Evolutionary conservation across 352 stramenopile species (phyloP).

Genomic region (Phytophthora tubulina): DNA sequence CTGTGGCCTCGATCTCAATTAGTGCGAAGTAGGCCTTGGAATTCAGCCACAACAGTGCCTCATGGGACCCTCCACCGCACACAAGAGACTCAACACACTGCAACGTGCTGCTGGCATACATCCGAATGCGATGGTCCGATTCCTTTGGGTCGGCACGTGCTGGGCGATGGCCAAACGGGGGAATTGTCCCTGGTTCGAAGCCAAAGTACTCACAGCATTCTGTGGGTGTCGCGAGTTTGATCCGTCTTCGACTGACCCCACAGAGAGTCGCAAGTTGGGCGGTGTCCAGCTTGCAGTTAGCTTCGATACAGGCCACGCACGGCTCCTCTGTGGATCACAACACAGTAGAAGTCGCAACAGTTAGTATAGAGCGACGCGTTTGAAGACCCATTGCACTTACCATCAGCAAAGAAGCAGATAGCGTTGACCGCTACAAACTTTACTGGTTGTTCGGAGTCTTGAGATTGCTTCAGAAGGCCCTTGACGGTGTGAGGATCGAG

Average conservation of each 20-base stretch:
- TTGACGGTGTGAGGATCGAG: conserved; percentile 48
- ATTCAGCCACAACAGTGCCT: conserved; percentile 54
- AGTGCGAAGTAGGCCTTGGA: conserved; percentile 55
- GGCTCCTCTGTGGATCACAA: conserved; percentile 47
- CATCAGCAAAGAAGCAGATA: conserved; percentile 81
- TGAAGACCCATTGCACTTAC: conserved; percentile 30
- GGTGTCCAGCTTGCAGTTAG: conserved; percentile 68
- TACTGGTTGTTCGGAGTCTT: conserved; percentile 24
- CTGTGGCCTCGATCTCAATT: conserved; percentile 41
- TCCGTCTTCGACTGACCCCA: conserved; percentile 63
- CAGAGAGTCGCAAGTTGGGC: conserved; percentile 58
- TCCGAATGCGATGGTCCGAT: conserved; percentile 23
- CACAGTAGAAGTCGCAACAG: conserved; percentile 2
- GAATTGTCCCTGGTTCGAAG: conserved; percentile 70
- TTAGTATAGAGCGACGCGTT: not conserved
- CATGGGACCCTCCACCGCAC: conserved; percentile 55
- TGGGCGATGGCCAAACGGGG: conserved; percentile 61
- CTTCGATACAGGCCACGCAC: conserved; percentile 67
- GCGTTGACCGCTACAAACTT: conserved; percentile 67
- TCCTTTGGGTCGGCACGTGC: conserved; percentile 3
- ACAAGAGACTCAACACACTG: conserved; percentile 49
- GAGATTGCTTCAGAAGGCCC: conserved; percentile 39
- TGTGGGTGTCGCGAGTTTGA: conserved; percentile 70
- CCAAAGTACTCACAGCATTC: conserved; percentile 73
- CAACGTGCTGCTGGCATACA: conserved; percentile 59